Base-by-base conservation (phyloP, 1,284 basidiomycete species). In the Sphagnurus paluster region DNA sequence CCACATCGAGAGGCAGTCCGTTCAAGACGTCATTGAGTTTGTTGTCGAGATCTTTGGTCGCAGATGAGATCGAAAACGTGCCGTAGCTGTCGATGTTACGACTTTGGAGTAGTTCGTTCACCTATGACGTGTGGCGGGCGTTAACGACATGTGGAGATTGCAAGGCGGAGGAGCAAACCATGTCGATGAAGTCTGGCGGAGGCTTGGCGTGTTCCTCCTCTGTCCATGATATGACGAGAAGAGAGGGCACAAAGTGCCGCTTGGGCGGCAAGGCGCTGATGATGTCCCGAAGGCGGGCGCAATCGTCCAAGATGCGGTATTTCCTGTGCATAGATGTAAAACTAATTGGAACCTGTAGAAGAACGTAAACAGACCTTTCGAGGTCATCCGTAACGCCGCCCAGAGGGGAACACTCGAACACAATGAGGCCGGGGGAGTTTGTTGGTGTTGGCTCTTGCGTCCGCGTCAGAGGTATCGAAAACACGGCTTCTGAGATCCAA, bases 301-400 rank as follows among this genome's bases (percentile, higher is more conserved):
- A 87, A 57, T 89, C 86, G 51, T 88, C 86, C 20, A 89, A 62
- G 23, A 81, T 66, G 10, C 79, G 80, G 55, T 82, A 87, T 70
- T 87, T 87, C 58, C 85, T 87, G 49, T 4, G 23, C 17, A 53
- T 46, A 42, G 37, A 43, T 43, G 20, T 38, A 39, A n/a, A 24
- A 24, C 46, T 29, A 36, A 17, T 24, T 34, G n/a, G 19, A 5
- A 20, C 25, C 37, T 34, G 36, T 24, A 29, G 33, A 21, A 13
- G 40, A 24, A 39, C 26, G 5, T 13, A 21, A 10, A 62, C 70
- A 19, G 43, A 87, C 86, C 70, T 77, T 64, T 85, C 84, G 25
- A 89, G 62, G 11, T 82, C 77, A 58, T 89, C 86, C 17, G 68
- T 57, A 2, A 80, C 62, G n/a, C 70, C 79, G 41, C 76, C 77